Evolutionary conservation across 768 basidiomycete species (phyloP), one percentile per base, ranked within the genome.

Genomic region (Boletus patriciae): DNA sequence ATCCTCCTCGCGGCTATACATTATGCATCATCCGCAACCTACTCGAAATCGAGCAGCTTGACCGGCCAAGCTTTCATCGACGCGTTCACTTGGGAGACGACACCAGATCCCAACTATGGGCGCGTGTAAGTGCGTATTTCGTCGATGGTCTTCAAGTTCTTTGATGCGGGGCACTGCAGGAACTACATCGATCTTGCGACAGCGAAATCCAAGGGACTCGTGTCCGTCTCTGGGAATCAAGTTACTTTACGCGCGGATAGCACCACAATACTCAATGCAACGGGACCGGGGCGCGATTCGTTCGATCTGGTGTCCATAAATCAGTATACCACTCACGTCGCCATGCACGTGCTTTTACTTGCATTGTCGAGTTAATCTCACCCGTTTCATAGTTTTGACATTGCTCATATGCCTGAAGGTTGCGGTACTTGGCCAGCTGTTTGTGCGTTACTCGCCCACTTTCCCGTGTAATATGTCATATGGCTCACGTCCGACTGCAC

Each of bases 141-240:
- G 16, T 21, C 18, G 9, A 11, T 38, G 11, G 4, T 0, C 1
- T 21, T 42, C 25, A 4, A 12, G 18, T 40, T 25, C 16, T 36
- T 29, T 62, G 34, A 65, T 41, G 36, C 2, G 2, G 5, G 1
- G 13, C 46, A 3, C 25, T 21, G 44, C 11, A 79, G 76, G 44
- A 77, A 76, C 61, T 82, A 82, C 49, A 68, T 83, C 48, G 66
- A 73, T 57, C 72, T 78, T 48, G 64, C 66, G 2, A 84, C 84
- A 0, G 86, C 88, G 4, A 62, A 74, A n/a, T 71, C 74, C 21
- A 69, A 79, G 58, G 86, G 87, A 60, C 69, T 90, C 16, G 85
- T 86, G 0, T 86, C 76, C 57, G 76, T 84, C 2, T 75, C 76
- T 12, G 77, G 75, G 29, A 73, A 81, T 60, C 56, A 61, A 19